phyloP scores from a whole-genome alignment of 2,329 filamentous ascomycete species.

The Fusarium brevicatenulatum region DNA sequence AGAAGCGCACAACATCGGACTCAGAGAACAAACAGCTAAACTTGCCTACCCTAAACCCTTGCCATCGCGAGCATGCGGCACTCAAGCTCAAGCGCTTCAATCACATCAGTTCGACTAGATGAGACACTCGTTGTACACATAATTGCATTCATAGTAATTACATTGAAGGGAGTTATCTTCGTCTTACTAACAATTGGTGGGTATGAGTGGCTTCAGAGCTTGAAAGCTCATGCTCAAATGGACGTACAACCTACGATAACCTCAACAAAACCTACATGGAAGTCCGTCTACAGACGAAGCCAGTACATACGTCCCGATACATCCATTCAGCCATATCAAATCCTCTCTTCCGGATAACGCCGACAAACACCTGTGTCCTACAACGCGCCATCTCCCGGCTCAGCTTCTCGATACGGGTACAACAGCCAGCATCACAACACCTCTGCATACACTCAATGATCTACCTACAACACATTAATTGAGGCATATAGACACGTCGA shows the following conservation, averaged over 20 bases:
- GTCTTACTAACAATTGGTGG: neutral
- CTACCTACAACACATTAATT: constrained; percentile 1
- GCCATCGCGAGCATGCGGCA: accelerated
- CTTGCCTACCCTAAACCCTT: neutral
- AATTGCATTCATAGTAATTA: neutral
- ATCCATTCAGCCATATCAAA: neutral
- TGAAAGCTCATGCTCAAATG: accelerated
- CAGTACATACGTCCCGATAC: neutral
- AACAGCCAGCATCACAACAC: neutral
- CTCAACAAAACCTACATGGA: neutral
- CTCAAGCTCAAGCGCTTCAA: neutral
- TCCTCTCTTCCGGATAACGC: neutral
- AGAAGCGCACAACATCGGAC: accelerated
- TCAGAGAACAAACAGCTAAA: neutral
- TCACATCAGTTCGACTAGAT: accelerated
- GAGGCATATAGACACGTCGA: constrained; percentile 20
- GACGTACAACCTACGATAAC: neutral
- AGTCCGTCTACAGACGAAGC: neutral
- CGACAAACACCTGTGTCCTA: neutral
- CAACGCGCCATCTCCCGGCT: neutral
- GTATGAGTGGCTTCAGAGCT: neutral
- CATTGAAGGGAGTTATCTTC: accelerated
- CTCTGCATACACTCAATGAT: neutral
- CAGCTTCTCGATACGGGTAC: neutral
- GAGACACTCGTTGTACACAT: accelerated